Conservation (phyloP, 2,329 filamentous ascomycete species). For the Dothideomycetes sp. region DNA sequence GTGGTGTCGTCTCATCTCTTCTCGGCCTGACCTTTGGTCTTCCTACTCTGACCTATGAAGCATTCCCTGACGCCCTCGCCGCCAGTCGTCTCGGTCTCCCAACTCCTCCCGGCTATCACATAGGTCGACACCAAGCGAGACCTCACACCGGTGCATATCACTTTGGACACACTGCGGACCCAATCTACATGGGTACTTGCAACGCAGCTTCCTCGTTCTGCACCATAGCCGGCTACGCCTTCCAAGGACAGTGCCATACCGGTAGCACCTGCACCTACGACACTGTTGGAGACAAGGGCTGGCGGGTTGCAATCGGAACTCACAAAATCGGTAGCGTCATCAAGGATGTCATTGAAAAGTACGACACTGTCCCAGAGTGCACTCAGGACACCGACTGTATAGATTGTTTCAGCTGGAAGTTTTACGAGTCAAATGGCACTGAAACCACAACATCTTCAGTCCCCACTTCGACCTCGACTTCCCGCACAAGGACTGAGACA, state of each 20-base stretch:
- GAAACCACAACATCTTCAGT: constrained; percentile 55
- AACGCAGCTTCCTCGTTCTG: constrained; percentile 83
- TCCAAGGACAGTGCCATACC: constrained; percentile 87
- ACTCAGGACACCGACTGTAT: constrained; percentile 63
- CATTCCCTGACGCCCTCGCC: constrained; percentile 81
- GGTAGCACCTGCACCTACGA: constrained; percentile 85
- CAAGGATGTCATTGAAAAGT: constrained; percentile 71
- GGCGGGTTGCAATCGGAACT: constrained; percentile 81
- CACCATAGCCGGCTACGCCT: constrained; percentile 82
- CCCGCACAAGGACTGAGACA: constrained; percentile 64
- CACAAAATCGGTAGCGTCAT: constrained; percentile 88
- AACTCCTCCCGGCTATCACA: constrained; percentile 65
- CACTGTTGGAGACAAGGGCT: constrained; percentile 81
- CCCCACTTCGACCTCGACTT: constrained; percentile 40
- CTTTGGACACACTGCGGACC: constrained; percentile 92
- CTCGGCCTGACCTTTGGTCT: constrained; percentile 84
- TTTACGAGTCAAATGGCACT: constrained; percentile 84
- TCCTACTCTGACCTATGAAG: constrained; percentile 86
- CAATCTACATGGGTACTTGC: constrained; percentile 86
- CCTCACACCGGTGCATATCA: constrained; percentile 71
- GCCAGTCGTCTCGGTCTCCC: constrained; percentile 77
- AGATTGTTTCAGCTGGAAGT: constrained; percentile 90
- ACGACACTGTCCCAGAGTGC: constrained; percentile 71
- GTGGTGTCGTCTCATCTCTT: constrained; percentile 79
- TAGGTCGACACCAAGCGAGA: constrained; percentile 58